Evolutionary conservation across 2,329 filamentous ascomycete species (phyloP).

Genomic region (Stachybotrys elegans): DNA sequence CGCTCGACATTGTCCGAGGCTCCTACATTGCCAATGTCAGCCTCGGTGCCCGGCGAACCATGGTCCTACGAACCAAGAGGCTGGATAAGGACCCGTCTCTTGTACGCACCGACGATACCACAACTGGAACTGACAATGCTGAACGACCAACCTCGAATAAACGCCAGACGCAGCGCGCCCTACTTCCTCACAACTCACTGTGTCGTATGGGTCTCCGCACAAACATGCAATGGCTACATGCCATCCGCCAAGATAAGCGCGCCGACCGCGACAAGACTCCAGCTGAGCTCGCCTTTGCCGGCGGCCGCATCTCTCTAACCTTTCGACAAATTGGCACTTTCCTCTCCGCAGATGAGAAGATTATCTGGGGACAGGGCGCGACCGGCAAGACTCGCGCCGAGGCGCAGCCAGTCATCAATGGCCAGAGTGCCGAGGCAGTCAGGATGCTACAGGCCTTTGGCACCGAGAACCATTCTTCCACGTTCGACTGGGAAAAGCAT

Average conservation of each 20-base stretch:
- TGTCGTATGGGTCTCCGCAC: conserved; percentile 76
- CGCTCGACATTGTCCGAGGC: conserved; percentile 75
- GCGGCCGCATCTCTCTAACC: conserved; percentile 84
- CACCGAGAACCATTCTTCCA: conserved; percentile 68
- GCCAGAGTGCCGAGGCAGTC: conserved; percentile 59
- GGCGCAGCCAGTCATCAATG: conserved; percentile 64
- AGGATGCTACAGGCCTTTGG: conserved; percentile 75
- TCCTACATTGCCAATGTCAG: conserved; percentile 91
- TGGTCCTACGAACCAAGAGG: conserved; percentile 84
- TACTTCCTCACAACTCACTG: conserved; percentile 82
- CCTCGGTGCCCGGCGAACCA: conserved; percentile 84
- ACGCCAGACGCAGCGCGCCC: conserved; percentile 61
- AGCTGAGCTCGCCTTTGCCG: conserved; percentile 66
- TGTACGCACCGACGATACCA: no score
- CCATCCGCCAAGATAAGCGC: conserved; percentile 85
- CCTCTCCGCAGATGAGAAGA: conserved; percentile 54
- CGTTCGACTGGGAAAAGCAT: conserved; percentile 67
- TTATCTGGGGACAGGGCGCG: conserved; percentile 92
- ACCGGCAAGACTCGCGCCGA: conserved; percentile 56
- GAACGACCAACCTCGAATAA: conserved; percentile 1
- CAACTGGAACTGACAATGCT: no score
- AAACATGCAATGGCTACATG: conserved; percentile 85
- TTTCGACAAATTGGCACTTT: conserved; percentile 89
- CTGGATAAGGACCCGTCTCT: conserved; percentile 34
- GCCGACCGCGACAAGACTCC: conserved; percentile 58